These are phyloP conservation scores for Diaporthe citrichinensis DNA, from an alignment of 2,329 filamentous ascomycete species.

Conservation along the genomic window DNA sequence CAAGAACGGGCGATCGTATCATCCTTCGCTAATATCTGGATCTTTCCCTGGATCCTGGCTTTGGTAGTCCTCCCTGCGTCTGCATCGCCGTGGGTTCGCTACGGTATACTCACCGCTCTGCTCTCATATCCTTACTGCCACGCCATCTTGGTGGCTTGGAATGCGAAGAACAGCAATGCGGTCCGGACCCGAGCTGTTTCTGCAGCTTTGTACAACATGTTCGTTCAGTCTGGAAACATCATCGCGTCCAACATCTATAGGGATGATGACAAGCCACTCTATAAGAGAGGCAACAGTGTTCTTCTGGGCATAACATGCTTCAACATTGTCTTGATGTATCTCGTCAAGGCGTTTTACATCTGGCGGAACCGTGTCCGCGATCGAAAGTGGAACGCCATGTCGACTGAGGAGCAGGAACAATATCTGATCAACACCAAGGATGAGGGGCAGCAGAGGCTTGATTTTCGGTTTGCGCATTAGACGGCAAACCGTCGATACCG, in stretches of 20 bases:
- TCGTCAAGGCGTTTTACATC: constrained; percentile 62
- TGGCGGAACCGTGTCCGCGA: constrained; percentile 62
- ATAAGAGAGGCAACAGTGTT: constrained; percentile 63
- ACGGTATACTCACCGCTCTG: constrained; percentile 56
- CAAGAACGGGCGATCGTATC: constrained; percentile 57
- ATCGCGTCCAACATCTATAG: constrained; percentile 67
- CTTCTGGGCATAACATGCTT: constrained; percentile 62
- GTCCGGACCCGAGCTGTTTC: constrained; percentile 63
- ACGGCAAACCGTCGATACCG: too few species aligned
- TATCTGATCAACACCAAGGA: constrained; percentile 66
- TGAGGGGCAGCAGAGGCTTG: constrained; percentile 67
- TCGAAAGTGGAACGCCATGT: constrained; percentile 58
- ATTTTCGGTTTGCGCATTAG: constrained; percentile 65
- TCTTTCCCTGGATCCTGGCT: constrained; percentile 57
- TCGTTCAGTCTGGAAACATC: constrained; percentile 60
- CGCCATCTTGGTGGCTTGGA: constrained; percentile 63
- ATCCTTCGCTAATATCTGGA: constrained; percentile 58
- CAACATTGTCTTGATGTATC: constrained; percentile 62
- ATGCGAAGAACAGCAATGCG: constrained; percentile 61
- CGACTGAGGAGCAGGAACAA: constrained; percentile 59
- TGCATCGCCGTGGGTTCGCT: constrained; percentile 55
- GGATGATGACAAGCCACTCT: constrained; percentile 67
- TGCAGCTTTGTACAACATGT: constrained; percentile 66
- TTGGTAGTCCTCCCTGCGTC: constrained; percentile 50
- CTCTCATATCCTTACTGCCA: constrained; percentile 65